Evolutionary conservation across 2,329 filamentous ascomycete genomes (phyloP).

Genomic region (Dothidotthia symphoricarpi): DNA sequence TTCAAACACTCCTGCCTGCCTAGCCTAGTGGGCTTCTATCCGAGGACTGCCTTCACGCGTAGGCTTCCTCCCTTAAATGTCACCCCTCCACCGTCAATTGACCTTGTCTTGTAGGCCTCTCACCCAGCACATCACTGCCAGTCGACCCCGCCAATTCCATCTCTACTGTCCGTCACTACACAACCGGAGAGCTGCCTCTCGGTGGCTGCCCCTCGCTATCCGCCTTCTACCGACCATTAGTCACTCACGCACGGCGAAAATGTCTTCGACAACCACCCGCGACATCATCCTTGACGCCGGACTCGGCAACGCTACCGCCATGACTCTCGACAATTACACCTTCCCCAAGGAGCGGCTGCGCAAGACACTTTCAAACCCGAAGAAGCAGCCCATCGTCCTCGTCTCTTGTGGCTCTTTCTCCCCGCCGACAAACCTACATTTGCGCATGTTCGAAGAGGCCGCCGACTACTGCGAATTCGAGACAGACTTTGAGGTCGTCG

Average conservation of each 20-base stretch:
- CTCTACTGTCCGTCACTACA: conserved; percentile 4
- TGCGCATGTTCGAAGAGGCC: conserved; percentile 88
- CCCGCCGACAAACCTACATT: conserved; percentile 71
- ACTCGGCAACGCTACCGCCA: conserved; percentile 26
- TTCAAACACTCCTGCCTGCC: conserved; percentile 13
- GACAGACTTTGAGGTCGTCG: conserved; percentile 76
- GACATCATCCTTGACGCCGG: conserved; percentile 23
- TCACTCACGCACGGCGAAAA: conserved; percentile 13
- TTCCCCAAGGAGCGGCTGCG: conserved; percentile 63
- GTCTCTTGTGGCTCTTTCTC: conserved; percentile 71
- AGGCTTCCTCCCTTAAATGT: conserved; percentile 18
- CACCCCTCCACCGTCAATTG: conserved; percentile 14
- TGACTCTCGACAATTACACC: conserved; percentile 52
- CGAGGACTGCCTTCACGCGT: conserved; percentile 15
- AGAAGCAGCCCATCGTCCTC: conserved; percentile 63
- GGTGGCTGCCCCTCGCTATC: conserved; percentile 10
- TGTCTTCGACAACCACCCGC: conserved; percentile 23
- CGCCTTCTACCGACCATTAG: conserved; percentile 3
- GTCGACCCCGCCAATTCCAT: conserved; percentile 4
- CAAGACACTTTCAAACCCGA: conserved; percentile 55
- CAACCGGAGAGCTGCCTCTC: conserved; percentile 10
- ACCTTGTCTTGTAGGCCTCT: conserved; percentile 12
- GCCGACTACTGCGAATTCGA: conserved; percentile 72
- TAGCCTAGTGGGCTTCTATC: conserved; percentile 19
- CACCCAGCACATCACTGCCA: conserved; percentile 4